Evolutionary conservation across 1,284 basidiomycete genomes (phyloP).

Genomic region (Anthracocystis walkeri): DNA sequence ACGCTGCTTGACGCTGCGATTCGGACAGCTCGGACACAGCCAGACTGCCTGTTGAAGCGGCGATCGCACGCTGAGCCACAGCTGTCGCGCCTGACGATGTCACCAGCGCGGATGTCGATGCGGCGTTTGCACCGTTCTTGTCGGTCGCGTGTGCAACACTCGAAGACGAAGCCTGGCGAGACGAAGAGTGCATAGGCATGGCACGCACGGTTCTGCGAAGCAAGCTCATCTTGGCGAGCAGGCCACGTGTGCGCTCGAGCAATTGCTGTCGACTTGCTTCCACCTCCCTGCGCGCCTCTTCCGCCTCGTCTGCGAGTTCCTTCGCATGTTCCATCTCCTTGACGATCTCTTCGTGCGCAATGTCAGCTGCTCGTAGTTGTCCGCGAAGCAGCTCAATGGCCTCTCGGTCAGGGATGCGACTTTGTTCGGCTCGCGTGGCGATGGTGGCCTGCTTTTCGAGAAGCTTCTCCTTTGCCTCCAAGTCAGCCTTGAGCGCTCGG

Average conservation of each 20-base stretch:
- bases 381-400: slow-evolving; percentile 54
- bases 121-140: slow-evolving; percentile 10
- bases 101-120: slow-evolving; percentile 14
- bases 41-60: slow-evolving; percentile 38
- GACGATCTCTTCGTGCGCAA: slow-evolving; percentile 60
- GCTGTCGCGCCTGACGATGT: slow-evolving; percentile 12
- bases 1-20: slow-evolving; percentile 42
- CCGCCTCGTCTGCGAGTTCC: slow-evolving; percentile 50
- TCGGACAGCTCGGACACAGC: slow-evolving; percentile 47
- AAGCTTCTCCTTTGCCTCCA: slow-evolving; percentile 41
- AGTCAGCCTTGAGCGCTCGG: slow-evolving; percentile 46
- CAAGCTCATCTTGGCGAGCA: slow-evolving; percentile 41
- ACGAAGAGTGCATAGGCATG: slow-evolving; percentile 56
- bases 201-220: slow-evolving; percentile 48
- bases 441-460: slow-evolving; percentile 36
- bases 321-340: slow-evolving; percentile 57
- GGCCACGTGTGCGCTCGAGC: slow-evolving; percentile 38
- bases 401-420: slow-evolving; percentile 39
- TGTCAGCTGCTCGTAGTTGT: slow-evolving; percentile 62
- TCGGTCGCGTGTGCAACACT: slow-evolving; percentile 9
- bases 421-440: slow-evolving; percentile 28
- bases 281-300: slow-evolving; percentile 43
- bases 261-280: slow-evolving; percentile 53
- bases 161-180: slow-evolving; percentile 38
- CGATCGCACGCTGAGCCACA: slow-evolving; percentile 39